Conservation (phyloP, 116 monocot genomes). For the Phalaenopsis hybrid region DNA sequence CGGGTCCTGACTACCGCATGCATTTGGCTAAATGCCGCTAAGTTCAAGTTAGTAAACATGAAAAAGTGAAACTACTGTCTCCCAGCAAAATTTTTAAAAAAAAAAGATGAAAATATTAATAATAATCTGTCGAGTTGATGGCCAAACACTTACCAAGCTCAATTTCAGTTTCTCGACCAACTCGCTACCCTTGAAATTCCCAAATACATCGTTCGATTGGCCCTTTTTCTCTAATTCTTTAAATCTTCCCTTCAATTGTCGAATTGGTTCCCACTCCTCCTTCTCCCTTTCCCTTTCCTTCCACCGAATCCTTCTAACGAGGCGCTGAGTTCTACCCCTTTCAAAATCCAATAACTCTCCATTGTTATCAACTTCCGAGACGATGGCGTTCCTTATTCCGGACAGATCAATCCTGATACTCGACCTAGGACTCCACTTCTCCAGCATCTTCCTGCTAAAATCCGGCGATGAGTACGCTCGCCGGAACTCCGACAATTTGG, state of each 20-base stretch:
- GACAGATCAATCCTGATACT: slow-evolving; percentile 53
- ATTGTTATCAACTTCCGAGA: slow-evolving; percentile 37
- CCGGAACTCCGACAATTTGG: slow-evolving; percentile 80
- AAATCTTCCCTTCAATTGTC: slow-evolving; percentile 52
- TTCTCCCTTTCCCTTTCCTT: slow-evolving; percentile 43
- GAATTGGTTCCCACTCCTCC: slow-evolving; percentile 77
- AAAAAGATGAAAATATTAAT: not conserved
- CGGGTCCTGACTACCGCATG: not conserved
- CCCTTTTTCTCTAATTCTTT: slow-evolving; percentile 83
- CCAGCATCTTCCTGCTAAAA: slow-evolving; percentile 61
- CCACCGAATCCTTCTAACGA: slow-evolving; percentile 35
- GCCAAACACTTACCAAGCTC: slow-evolving; percentile 46
- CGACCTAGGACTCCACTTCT: slow-evolving; percentile 45
- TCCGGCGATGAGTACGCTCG: slow-evolving; percentile 74
- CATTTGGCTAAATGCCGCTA: no score
- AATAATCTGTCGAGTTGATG: not conserved
- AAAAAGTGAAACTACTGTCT: no score
- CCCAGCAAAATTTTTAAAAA: not conserved
- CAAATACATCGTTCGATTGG: slow-evolving; percentile 50
- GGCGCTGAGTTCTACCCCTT: slow-evolving; percentile 7
- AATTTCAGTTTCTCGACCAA: slow-evolving; percentile 81
- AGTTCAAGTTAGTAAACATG: no score
- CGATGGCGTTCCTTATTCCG: slow-evolving; percentile 47
- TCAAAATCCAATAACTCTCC: slow-evolving; percentile 29
- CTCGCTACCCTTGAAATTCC: slow-evolving; percentile 47